phyloP scores from a whole-genome alignment of 139 green algal genomes.

The Chlamydomonas eustigma region DNA sequence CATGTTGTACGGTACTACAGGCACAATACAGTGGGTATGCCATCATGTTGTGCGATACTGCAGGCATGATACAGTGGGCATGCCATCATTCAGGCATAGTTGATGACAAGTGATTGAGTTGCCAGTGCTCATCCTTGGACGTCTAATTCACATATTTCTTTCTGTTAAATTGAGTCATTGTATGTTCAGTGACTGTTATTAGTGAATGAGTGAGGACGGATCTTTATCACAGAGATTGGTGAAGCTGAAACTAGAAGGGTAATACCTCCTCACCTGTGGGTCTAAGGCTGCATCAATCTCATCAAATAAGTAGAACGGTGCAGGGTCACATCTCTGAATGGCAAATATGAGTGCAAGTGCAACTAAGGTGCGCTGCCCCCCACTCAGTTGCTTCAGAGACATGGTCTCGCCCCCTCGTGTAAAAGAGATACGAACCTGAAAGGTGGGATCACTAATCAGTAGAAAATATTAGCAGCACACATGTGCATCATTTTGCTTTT shows the following conservation, averaged over 20 bases:
- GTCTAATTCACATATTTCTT: no score
- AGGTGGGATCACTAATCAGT: no score
- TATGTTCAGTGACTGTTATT: no score
- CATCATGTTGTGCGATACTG: slow-evolving; percentile 66
- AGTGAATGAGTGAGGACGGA: no score
- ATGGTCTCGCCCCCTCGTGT: slow-evolving; percentile 66
- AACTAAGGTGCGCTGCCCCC: slow-evolving; percentile 97
- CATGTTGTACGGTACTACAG: slow-evolving; percentile 65
- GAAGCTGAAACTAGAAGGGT: no score
- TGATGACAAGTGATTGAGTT: no score
- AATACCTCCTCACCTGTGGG: slow-evolving; percentile 65
- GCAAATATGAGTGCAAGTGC: slow-evolving; percentile 97
- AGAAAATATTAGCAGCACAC: no score
- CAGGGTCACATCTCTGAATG: slow-evolving; percentile 95
- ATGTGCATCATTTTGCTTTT: no score
- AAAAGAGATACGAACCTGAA: slow-evolving; percentile 39
- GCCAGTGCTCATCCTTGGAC: no score
- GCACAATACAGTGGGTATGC: slow-evolving; percentile 28
- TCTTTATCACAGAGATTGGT: no score
- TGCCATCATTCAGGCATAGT: no score
- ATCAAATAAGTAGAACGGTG: slow-evolving; percentile 99
- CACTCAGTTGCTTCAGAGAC: slow-evolving; percentile 86
- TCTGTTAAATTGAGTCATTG: no score
- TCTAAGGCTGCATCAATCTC: slow-evolving; percentile 98
- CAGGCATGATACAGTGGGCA: slow-evolving; percentile 35